Evolutionary conservation across 1,284 basidiomycete genomes (phyloP).

Genomic region (Austroboletus olivaceoglutinosus): DNA sequence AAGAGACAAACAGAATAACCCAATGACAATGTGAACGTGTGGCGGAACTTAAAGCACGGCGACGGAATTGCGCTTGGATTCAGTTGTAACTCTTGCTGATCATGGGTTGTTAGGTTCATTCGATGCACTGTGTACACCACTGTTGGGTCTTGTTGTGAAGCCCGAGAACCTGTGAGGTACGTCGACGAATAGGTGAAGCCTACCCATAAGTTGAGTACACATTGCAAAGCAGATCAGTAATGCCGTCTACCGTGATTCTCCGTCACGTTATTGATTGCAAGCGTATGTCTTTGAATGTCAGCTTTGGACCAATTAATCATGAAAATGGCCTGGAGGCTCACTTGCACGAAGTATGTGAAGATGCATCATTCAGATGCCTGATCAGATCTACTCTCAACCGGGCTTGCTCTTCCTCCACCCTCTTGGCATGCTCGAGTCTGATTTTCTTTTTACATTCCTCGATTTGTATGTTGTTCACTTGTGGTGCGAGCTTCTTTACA

Average conservation of each 20-base stretch:
- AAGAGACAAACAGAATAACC: slow-evolving; percentile 33
- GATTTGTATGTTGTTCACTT: not conserved
- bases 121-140: slow-evolving; percentile 36
- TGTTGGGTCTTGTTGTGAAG: slow-evolving; percentile 24
- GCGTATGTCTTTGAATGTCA: slow-evolving; percentile 18
- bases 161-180: slow-evolving; percentile 11
- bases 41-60: slow-evolving; percentile 29
- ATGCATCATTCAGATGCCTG: slow-evolving; percentile 20
- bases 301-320: not conserved
- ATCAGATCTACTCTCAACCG: slow-evolving; percentile 25
- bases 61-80: slow-evolving; percentile 38
- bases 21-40: slow-evolving; percentile 37
- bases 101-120: slow-evolving; percentile 40
- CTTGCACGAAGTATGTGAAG: not conserved
- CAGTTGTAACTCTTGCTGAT: slow-evolving; percentile 43
- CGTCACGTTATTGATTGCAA: slow-evolving; percentile 10
- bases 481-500: not conserved
- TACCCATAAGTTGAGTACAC: not conserved
- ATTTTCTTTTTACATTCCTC: not conserved
- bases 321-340: slow-evolving; percentile 2
- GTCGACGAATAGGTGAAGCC: not conserved
- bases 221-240: not conserved
- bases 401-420: slow-evolving; percentile 15
- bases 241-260: not conserved
- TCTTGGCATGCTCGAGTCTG: not conserved